Base-by-base conservation (phyloP, 352 stramenopile species). In the Pythium aristosporum region DNA sequence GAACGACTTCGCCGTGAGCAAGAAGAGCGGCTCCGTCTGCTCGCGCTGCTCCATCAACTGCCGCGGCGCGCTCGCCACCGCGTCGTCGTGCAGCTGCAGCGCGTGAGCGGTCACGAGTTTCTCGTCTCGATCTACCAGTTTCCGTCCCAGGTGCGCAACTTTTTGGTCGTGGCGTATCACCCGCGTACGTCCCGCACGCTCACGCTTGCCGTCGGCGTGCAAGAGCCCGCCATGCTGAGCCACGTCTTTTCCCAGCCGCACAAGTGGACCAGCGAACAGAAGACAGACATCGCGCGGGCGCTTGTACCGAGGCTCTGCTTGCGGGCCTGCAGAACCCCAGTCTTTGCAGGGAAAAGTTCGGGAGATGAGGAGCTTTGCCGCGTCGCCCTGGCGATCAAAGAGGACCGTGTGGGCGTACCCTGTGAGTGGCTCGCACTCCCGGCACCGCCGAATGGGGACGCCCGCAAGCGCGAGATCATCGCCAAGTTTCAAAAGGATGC, bases 91-190 rank as follows among this genome's bases (percentile, higher is more conserved):
- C 68, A 76, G 53, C 48, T 48, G 16, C 41, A 73, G 15, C 55
- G 63, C 15, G 43, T 87, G 46, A 73, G 67, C n/a, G 77, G 79
- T 21, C 70, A 78, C 30, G 46, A 46, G 5, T 77, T 89, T 32
- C 73, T 78, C 53, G 61, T 92, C 12, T 88, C 82, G 10, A 66
- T 92, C 23, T 83, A 87, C 49, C 79, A 92, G 49, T 80, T 78
- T 39, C 80, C 82, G 2, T 51, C 68, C 12, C 82, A 89, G 49
- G 69, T 77, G 10, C 75, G 77, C 20, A 92, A 80, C 58, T 74
- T 92, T 32, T 36, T 77, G 5, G 56, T 90, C 2, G 39, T 74
- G 1, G 82, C 72, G 32, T 89, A 89, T 57, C 72, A 89, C 18
- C 74, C 82, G 5, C 61, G 48, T 9, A 67, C 77, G 1, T 83